Evolutionary conservation across 2,329 filamentous ascomycete genomes (phyloP), one percentile per base, ranked within the genome.

Genomic region (Parastagonospora avenae): DNA sequence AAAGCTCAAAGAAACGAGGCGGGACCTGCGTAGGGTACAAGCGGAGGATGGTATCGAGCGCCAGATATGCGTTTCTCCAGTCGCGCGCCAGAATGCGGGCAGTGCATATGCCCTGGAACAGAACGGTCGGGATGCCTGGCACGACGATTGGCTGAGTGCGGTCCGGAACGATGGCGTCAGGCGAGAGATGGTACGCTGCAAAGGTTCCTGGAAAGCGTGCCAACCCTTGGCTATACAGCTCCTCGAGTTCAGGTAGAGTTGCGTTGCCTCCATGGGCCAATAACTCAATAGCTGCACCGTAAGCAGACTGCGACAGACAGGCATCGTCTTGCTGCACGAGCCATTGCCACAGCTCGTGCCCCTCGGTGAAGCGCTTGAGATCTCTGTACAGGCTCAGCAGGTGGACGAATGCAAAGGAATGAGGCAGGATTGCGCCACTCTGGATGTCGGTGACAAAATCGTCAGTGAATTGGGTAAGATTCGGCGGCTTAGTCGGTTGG

Each of bases 241-340:
- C 57, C 53, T 83, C 80, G 14, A 82, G 63, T 4, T 77, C 72
- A 9, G 66, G 53, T 0, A 82, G 67, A 3, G 60, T 57, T 42
- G 66, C 63, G n/a, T 58, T 46, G 10, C 75, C 73, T 42, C 75
- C 70, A 11, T 73, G 72, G 9, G 78, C 76, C 44, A 80, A 64
- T 35, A 80, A 63, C 54, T 82, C 78, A 28, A 83, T 80, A 1
- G 77, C 79, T 7, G 75, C 75, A 5, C 79, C 80, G 52, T 82
- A 82, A 0, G 79, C 75, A 4, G 70, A 64, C 12, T 69, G 62
- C 44, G 76, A 73, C 8, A 79, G 70, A 42, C 74, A 73, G 4
- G 66, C 62, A 14, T 79, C 73, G 40, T 75, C 73, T 55, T 79
- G 75, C 4, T 62, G 49, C 19, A 68, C 55, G 11, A 82, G 68